Evolutionary conservation across 176 grass and related monocot genomes (phyloP), one percentile per base, ranked within the genome.

Genomic region (Chrysopogon serrulatus): DNA sequence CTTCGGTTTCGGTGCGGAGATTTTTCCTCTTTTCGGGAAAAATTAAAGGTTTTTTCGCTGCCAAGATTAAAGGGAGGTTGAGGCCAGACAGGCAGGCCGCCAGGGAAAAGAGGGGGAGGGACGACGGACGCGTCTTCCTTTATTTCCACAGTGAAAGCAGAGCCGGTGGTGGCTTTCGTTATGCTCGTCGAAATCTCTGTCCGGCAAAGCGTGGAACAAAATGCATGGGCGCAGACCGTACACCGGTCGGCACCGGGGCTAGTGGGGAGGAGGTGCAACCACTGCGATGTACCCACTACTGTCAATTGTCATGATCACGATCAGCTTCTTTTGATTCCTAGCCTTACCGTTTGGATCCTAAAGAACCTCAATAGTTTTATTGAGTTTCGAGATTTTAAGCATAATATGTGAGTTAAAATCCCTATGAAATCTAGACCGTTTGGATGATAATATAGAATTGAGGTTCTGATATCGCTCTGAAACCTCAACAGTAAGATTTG

Each of bases 161-260:
- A 23, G 24, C 14, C 45, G 76, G 33, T 10, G 66, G 79, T 28
- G 86, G 21, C 73, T 88, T 88, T 83, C 1, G 74, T 34, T 31
- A 26, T 54, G 88, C 71, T 12, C 65, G 57, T 73, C 66, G 32
- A 83, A 73, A 79, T 79, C 66, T 84, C 0, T 79, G 79, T 90
- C 73, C 79, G 48, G 79, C 12, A 82, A 82, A 90, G 84, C 79
- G 44, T 49, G 73, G 72, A 73, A 18, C 67, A 34, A 12, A 4
- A 54, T 41, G 83, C 57, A 44, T 86, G 79, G 65, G 77, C 32
- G 18, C 73, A n/a, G 27, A 35, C 83, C 71, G 83, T 83, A 82
- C 79, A 2, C 9, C 49, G 16, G 36, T 73, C 73, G 65, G 37
- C 34, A 30, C 77, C 63, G 17, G 16, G 21, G 65, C 71, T 65